Base-by-base conservation (phyloP, 2,329 filamentous ascomycete genomes). In the Knoxdaviesia capensis region DNA sequence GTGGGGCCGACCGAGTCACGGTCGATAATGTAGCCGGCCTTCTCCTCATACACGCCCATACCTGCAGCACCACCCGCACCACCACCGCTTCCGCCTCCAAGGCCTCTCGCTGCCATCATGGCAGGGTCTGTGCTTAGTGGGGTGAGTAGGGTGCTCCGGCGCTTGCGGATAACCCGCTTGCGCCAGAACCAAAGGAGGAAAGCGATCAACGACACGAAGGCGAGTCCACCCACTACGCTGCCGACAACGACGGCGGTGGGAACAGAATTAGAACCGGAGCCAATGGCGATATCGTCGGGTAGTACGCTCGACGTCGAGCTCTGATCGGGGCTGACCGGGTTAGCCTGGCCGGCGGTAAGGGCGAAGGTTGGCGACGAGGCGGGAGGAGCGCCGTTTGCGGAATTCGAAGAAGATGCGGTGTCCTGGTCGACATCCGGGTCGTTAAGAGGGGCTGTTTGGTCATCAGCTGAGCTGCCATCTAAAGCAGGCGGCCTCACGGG, bases 171-270 rank as follows among this genome's bases (percentile, higher is more conserved):
- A 41, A 53, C 46, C 37, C 60, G 59, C 47, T 65, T 65, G 40
- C 62, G 56, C 59, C 62, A 63, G 47, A 68, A 59, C 68, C 68
- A 74, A 7, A 70, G 48, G 3, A 71, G 46, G 36, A 73, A 60
- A 0, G 56, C 61, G 28, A 70, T 48, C 10, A 73, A 44, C 4
- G 60, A 59, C 34, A 67, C 47, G n/a, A 61, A 55, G 1, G 64
- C 61, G 2, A 69, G 51, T 4, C 63, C 63, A 31, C 69, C 70
- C 5, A 71, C 53, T 3, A 71, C 63, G 35, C 68, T 64, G 7
- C 65, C 69, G 1, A 66, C 66, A 37, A 74, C 59, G 5, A 63
- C 62, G 30, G 61, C 54, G 0, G 62, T 62, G 6, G 55, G 59
- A 32, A 33, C 40, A 20, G 49, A 47, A 6, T 37, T 45, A 10